phyloP scores from a whole-genome alignment of 2,329 filamentous ascomycete species.

The Trichothecium roseum region DNA sequence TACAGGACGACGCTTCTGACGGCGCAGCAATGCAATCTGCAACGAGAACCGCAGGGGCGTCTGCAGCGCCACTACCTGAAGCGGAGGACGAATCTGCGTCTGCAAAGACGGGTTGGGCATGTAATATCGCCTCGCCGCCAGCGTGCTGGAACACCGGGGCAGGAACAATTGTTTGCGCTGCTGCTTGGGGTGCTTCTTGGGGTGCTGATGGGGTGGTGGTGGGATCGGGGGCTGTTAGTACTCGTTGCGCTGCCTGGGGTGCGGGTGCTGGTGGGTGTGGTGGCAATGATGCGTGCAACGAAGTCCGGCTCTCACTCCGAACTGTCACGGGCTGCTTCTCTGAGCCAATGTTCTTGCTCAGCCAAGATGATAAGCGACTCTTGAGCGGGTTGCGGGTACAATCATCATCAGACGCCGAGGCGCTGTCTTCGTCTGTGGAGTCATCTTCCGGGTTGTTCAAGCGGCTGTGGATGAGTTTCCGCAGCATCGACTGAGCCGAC shows the following conservation, averaged over 20 bases:
- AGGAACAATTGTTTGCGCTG: too few relatives aligned
- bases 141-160: too few relatives aligned
- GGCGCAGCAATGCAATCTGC: too few relatives aligned
- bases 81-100: too few relatives aligned
- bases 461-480: conserved; percentile 4
- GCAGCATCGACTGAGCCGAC: too few relatives aligned
- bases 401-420: conserved; percentile 1
- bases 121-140: too few relatives aligned
- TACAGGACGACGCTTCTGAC: conserved; percentile 8
- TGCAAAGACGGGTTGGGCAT: too few relatives aligned
- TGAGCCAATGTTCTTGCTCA: neutral
- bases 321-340: conserved; percentile 2
- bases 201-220: too few relatives aligned
- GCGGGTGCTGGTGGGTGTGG: neutral
- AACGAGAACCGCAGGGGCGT: too few relatives aligned
- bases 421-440: conserved; percentile 1
- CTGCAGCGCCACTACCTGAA: too few relatives aligned
- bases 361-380: conserved; percentile 1
- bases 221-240: too few relatives aligned
- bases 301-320: neutral
- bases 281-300: neutral
- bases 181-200: too few relatives aligned
- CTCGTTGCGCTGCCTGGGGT: neutral
- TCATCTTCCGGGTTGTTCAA: neutral
- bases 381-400: neutral